phyloP scores from a whole-genome alignment of 1,139 yeast species.

The Saccharomycopsis hybrid region DNA sequence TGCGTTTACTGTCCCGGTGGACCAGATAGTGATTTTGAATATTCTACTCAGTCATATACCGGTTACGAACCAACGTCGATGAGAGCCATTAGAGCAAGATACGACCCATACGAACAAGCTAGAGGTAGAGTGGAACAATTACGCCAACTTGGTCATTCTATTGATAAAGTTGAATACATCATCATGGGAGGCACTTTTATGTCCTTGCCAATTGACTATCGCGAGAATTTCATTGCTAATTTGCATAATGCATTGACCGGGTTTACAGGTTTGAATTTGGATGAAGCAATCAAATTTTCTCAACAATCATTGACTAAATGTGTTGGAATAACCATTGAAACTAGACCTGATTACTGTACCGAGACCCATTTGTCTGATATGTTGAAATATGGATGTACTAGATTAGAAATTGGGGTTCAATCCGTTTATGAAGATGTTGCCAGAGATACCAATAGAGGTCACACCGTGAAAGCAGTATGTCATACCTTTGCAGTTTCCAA shows the following conservation, averaged over 20 bases:
- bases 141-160: conserved; percentile 90
- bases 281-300: conserved; percentile 84
- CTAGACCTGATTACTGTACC: conserved; percentile 98
- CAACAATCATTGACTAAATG: conserved; percentile 96
- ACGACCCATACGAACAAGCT: conserved; percentile 98
- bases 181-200: conserved; percentile 99
- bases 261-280: conserved; percentile 77
- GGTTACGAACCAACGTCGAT: conserved; percentile 99
- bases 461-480: conserved; percentile 92
- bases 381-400: conserved; percentile 94
- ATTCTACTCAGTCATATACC: conserved; percentile 95
- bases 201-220: conserved; percentile 84
- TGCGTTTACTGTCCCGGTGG: conserved; percentile 99
- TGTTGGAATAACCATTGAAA: conserved; percentile 97
- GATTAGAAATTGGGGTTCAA: conserved; percentile 96
- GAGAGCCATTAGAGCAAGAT: conserved; percentile 97
- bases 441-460: conserved; percentile 96
- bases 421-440: conserved; percentile 98
- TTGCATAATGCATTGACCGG: conserved; percentile 95
- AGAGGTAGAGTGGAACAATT: conserved; percentile 96
- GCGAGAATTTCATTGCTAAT: conserved; percentile 83
- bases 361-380: conserved; percentile 92
- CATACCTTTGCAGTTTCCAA: conserved; percentile 93
- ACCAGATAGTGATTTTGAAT: conserved; percentile 96
- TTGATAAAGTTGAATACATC: conserved; percentile 94